Evolutionary conservation across 202 grass and related monocot genomes (phyloP).

Genomic region (Cymbopogon flexuosus): DNA sequence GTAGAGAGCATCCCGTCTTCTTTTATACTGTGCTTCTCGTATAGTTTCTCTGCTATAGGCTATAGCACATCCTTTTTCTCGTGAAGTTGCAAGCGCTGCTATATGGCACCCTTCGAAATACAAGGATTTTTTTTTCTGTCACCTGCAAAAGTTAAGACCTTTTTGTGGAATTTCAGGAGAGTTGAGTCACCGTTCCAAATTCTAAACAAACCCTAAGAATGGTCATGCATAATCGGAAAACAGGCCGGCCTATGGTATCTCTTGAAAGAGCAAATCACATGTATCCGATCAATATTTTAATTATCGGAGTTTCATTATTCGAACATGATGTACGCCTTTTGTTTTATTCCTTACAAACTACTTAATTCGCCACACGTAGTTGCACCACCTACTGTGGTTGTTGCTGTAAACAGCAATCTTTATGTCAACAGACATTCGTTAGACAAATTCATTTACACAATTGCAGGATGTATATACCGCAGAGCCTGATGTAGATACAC

Average conservation of each 20-base stretch:
- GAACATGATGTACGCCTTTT: background rate
- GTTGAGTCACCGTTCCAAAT: too few species aligned
- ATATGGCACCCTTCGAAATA: background rate
- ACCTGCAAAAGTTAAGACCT: background rate
- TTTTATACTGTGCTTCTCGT: too few species aligned
- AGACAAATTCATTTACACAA: background rate
- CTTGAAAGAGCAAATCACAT: background rate
- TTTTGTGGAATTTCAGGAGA: background rate
- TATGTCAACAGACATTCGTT: background rate
- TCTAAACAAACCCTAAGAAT: background rate
- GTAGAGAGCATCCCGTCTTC: background rate
- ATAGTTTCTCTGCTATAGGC: too few species aligned
- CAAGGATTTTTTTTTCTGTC: background rate
- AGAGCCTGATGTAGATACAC: conserved; percentile 20
- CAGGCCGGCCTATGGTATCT: background rate
- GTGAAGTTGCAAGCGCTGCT: background rate
- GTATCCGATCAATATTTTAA: background rate
- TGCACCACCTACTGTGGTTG: background rate
- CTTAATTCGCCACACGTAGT: background rate
- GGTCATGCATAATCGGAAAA: background rate
- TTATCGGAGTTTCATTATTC: too few species aligned
- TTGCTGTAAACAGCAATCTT: background rate
- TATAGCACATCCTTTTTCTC: too few species aligned
- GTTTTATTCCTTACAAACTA: too few species aligned
- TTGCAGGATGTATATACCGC: background rate